phyloP scores from a whole-genome alignment of 495 filamentous ascomycete species.

The Symbiotaphrina buchneri region DNA sequence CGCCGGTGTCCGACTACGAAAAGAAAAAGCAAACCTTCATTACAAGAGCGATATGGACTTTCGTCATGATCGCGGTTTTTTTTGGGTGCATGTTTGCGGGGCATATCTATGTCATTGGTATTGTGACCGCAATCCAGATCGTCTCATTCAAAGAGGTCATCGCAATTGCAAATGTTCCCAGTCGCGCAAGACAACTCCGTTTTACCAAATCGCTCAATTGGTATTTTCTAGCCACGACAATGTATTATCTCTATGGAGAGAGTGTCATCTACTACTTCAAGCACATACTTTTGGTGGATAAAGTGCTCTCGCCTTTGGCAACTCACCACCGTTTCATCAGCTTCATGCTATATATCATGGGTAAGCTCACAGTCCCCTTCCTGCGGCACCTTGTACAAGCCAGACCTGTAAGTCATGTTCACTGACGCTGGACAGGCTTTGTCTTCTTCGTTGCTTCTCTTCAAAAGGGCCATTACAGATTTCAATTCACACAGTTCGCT shows the following conservation, averaged over 20 bases:
- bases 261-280: constrained; percentile 99
- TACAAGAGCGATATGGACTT: constrained; percentile 91
- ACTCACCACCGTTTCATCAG: constrained; percentile 98
- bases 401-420: constrained; percentile 1
- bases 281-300: constrained; percentile 89
- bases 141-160: constrained; percentile 99
- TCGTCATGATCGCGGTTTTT: constrained; percentile 91
- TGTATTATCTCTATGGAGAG: constrained; percentile 98
- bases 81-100: constrained; percentile 81
- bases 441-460: constrained; percentile 97
- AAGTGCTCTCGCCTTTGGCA: constrained; percentile 73
- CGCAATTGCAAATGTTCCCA: constrained; percentile 87
- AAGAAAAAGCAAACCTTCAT: constrained; percentile 99
- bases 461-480: constrained; percentile 84
- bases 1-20: constrained; percentile 55
- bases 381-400: constrained; percentile 1
- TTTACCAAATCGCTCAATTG: constrained; percentile 95
- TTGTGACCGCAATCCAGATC: constrained; percentile 85
- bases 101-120: constrained; percentile 86
- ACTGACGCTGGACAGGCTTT: constrained; percentile 38
- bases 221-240: constrained; percentile 96
- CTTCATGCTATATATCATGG: constrained; percentile 92
- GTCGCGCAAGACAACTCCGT: constrained; percentile 67
- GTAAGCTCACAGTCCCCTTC: constrained; percentile 22
- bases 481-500: constrained; percentile 97